Conservation (phyloP, 75 land plant species). For the Selaginella tamariscina region DNA sequence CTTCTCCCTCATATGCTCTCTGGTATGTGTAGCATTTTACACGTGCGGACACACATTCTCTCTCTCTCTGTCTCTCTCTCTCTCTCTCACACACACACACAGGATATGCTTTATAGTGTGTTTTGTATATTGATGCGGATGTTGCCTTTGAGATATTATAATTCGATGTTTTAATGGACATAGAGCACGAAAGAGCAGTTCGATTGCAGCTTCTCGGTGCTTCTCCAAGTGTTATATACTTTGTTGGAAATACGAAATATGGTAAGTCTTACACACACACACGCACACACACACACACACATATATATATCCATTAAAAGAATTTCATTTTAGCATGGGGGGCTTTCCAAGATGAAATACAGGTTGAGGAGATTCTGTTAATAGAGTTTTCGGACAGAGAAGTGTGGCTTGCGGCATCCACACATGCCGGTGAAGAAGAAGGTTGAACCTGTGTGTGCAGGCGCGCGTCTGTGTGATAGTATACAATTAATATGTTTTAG, state of each 20-base stretch:
- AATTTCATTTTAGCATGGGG: too few relatives aligned
- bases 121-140: not conserved
- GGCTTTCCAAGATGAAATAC: conserved; percentile 9
- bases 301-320: not conserved
- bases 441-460: too few relatives aligned
- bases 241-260: conserved; percentile 81
- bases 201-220: conserved; percentile 78
- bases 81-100: not conserved
- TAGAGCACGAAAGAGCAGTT: conserved; percentile 72
- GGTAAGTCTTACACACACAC: conserved; percentile 30
- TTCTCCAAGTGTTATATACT: conserved; percentile 55
- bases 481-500: too few relatives aligned
- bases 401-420: conserved; percentile 88
- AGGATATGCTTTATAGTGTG: not conserved
- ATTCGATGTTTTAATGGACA: conserved; percentile 13
- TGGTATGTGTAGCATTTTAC: too few relatives aligned
- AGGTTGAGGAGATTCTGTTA: conserved; percentile 37
- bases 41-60: too few relatives aligned
- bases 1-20: conserved; percentile 64
- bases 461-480: too few relatives aligned
- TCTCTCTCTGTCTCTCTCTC: conserved; percentile 7
- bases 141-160: not conserved
- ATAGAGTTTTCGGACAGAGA: conserved; percentile 31
- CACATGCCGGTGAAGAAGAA: conserved; percentile 81
- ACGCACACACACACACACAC: not conserved